Conservation (phyloP, 257 asterid genomes). For the Plantago major region DNA sequence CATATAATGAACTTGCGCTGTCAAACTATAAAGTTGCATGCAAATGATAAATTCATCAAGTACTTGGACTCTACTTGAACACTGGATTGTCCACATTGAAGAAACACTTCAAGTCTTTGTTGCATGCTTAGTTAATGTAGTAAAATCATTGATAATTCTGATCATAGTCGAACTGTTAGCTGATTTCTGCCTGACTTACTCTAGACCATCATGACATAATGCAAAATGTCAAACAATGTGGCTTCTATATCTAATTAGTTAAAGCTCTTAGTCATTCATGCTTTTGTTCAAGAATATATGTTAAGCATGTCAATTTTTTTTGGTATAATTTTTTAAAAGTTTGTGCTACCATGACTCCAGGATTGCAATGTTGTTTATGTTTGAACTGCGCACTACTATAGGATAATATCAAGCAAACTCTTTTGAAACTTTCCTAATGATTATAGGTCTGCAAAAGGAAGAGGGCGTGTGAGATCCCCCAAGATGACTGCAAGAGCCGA, state of each 20-base stretch:
- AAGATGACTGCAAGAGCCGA: conserved; percentile 29
- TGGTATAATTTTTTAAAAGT: too few species aligned
- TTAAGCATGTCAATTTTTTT: too few species aligned
- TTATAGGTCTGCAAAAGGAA: conserved; percentile 49
- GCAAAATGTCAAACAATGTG: too few species aligned
- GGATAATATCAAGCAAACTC: neutral
- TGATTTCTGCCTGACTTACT: neutral
- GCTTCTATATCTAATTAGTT: too few species aligned
- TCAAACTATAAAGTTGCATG: too few species aligned
- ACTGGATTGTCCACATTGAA: too few species aligned
- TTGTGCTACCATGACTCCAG: neutral
- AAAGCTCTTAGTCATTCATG: too few species aligned
- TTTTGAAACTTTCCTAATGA: conserved; percentile 12
- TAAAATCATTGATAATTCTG: neutral
- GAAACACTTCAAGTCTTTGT: neutral
- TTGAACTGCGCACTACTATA: conserved; percentile 9
- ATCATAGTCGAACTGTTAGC: neutral
- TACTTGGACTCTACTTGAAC: too few species aligned
- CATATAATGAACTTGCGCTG: too few species aligned
- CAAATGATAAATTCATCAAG: too few species aligned
- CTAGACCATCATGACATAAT: neutral
- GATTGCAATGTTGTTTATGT: neutral
- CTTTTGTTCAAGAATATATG: too few species aligned
- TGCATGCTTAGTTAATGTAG: neutral
- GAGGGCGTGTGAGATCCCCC: conserved; percentile 39